Evolutionary conservation across 441 rosid genomes (phyloP), one percentile per base, ranked within the genome.

Genomic region (Syzygium syzygioides): DNA sequence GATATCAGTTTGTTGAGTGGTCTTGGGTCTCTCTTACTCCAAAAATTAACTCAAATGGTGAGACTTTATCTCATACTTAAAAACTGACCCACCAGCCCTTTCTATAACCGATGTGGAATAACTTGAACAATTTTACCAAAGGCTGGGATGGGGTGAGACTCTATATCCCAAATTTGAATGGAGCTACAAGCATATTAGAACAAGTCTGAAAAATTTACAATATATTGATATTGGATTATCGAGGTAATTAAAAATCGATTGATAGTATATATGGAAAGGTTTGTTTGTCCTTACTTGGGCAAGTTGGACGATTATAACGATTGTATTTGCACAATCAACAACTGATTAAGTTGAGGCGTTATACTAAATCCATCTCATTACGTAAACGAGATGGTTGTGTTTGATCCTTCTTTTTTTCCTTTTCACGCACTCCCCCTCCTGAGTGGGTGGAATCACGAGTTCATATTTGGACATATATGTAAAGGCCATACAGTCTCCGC

Each of bases 181-280:
- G 66, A 60, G 66, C 17, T 57, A 56, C 6, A 0, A 59, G 30
- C 5, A 59, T 59, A 11, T 59, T 59, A 59, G 30, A n/a, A n/a
- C 19, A 14, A 62, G 3, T 62, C 0, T 4, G 0, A 2, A 59
- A 2, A 59, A 59, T 59, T 0, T 0, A 59, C 0, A 26, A 26
- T 59, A 59, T 26, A 23, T 10, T 6, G 62, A 57, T 25, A 57
- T 57, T 57, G n/a, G n/a, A 57, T 26, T 26, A 59, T 59, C 15
- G 6, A 13, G 9, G 6, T 0, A 60, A 60, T 28, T 13, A 60
- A 28, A 28, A 60, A 60, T 13, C 2, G 0, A 60, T 60, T 1
- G 30, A 59, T 0, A 5, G 2, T n/a, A 3, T 62, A 34, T n/a
- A 3, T 62, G 68, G 18, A 19, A 62, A 60, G 9, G 71, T 62